Conservation (phyloP, 176 grass and related monocot genomes). For the Chloris gayana region DNA sequence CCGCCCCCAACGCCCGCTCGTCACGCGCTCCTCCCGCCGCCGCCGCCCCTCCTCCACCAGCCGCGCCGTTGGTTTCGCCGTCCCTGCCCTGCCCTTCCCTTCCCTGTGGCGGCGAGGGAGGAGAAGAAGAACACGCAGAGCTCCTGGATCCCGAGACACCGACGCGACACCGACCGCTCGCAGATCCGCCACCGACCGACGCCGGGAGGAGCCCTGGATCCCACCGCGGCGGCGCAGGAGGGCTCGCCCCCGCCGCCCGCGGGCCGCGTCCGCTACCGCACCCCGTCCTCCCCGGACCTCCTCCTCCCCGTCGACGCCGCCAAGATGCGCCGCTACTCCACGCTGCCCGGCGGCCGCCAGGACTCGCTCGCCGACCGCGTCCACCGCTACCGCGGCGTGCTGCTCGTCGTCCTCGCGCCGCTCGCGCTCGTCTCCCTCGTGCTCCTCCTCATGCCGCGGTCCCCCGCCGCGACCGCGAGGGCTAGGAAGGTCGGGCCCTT, state of each 20-base stretch:
- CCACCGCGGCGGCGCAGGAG: constrained; percentile 49
- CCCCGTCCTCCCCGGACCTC: constrained; percentile 68
- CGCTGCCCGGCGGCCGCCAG: constrained; percentile 38
- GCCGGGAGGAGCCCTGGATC: constrained; percentile 54
- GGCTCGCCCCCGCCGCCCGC: constrained; percentile 45
- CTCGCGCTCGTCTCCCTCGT: constrained; percentile 78
- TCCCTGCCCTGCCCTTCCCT: no score
- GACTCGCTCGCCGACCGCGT: constrained; percentile 63
- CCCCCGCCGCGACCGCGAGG: neutral
- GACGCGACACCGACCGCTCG: no score
- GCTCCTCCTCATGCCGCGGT: constrained; percentile 70
- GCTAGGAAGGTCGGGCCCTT: constrained; percentile 37
- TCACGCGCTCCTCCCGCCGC: no score
- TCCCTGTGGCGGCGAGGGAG: no score
- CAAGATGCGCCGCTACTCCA: constrained; percentile 71
- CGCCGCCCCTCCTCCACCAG: no score
- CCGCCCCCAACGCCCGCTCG: no score
- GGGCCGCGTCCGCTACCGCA: constrained; percentile 76
- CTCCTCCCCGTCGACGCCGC: constrained; percentile 10
- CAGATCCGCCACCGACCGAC: constrained; percentile 36
- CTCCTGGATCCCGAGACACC: no score
- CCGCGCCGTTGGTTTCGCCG: no score
- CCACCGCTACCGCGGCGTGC: constrained; percentile 71
- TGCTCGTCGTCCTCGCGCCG: constrained; percentile 72
- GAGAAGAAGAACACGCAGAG: no score